Conservation (phyloP, 768 basidiomycete species). For the Plicaturopsis crispa region DNA sequence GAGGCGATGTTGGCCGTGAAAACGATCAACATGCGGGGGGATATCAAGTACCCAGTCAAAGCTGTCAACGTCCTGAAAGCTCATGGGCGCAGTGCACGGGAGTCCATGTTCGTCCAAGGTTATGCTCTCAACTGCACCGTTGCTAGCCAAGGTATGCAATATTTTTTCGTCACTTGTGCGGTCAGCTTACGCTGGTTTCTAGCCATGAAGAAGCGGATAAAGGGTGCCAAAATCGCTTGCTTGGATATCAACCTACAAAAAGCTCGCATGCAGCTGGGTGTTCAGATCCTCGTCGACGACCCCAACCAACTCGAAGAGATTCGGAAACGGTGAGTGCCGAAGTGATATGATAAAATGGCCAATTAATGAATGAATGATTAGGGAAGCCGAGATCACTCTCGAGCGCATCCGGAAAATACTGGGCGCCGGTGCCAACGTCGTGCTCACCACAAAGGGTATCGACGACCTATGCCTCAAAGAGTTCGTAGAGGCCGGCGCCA, state of each 20-base stretch:
- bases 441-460: slow-evolving; percentile 96
- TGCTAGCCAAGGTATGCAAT: slow-evolving; percentile 85
- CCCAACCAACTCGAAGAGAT: slow-evolving; percentile 96
- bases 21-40: slow-evolving; percentile 88
- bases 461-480: slow-evolving; percentile 98
- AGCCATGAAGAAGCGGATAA: slow-evolving; percentile 98
- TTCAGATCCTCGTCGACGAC: slow-evolving; percentile 95
- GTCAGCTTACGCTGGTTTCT: background rate
- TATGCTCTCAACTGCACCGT: slow-evolving; percentile 99
- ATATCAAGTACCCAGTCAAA: slow-evolving; percentile 98
- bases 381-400: slow-evolving; percentile 92
- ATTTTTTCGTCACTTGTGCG: background rate
- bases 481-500: slow-evolving; percentile 97
- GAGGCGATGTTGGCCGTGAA: slow-evolving; percentile 98
- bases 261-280: slow-evolving; percentile 93
- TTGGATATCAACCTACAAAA: slow-evolving; percentile 97
- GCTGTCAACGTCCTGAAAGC: slow-evolving; percentile 98
- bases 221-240: slow-evolving; percentile 94
- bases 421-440: slow-evolving; percentile 92
- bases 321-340: slow-evolving; percentile 63
- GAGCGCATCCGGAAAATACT: slow-evolving; percentile 95
- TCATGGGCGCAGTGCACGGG: slow-evolving; percentile 91
- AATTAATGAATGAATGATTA: slow-evolving; percentile 21
- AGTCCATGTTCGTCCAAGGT: slow-evolving; percentile 90
- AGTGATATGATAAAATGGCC: background rate